Percentiles rank a stretch among this genome's conserved stretches.
These are phyloP conservation scores for Blastocrithidia nonstop DNA, from an alignment of 208 protist genomes.

Conservation along the genomic window DNA sequence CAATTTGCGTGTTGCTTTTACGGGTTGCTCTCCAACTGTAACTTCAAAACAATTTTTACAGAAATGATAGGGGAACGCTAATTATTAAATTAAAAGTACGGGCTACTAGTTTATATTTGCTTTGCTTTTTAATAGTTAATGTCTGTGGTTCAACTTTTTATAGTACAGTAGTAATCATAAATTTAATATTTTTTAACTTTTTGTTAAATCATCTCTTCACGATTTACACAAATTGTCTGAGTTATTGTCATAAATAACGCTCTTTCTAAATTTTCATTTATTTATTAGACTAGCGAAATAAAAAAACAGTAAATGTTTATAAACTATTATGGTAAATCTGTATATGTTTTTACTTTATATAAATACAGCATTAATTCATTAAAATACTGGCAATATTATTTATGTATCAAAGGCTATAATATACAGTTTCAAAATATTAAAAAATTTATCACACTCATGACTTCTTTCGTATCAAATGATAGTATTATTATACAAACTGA, in stretches of 20 bases:
- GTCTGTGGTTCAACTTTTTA: too few relatives aligned
- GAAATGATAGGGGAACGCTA: too few relatives aligned
- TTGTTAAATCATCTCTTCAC: background rate
- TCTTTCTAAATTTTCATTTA: too few relatives aligned
- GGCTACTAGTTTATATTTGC: too few relatives aligned
- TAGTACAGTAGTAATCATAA: background rate
- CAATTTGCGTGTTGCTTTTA: too few relatives aligned
- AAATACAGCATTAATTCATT: slow-evolving; percentile 1
- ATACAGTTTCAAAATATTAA: background rate
- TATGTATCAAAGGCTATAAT: background rate
- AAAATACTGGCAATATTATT: background rate
- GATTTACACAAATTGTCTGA: background rate
- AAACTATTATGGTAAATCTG: background rate
- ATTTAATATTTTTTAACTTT: background rate
- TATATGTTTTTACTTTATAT: background rate
- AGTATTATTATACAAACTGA: background rate
- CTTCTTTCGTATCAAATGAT: background rate
- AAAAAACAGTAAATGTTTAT: background rate
- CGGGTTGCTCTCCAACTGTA: too few relatives aligned
- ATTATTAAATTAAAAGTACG: too few relatives aligned
- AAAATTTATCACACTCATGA: background rate
- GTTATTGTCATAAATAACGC: background rate
- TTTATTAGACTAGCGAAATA: background rate
- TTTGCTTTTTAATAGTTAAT: too few relatives aligned
- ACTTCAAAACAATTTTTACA: too few relatives aligned